Evolutionary conservation across 768 basidiomycete genomes (phyloP), one percentile per base, ranked within the genome.

Genomic region (Mycena rebaudengoi): DNA sequence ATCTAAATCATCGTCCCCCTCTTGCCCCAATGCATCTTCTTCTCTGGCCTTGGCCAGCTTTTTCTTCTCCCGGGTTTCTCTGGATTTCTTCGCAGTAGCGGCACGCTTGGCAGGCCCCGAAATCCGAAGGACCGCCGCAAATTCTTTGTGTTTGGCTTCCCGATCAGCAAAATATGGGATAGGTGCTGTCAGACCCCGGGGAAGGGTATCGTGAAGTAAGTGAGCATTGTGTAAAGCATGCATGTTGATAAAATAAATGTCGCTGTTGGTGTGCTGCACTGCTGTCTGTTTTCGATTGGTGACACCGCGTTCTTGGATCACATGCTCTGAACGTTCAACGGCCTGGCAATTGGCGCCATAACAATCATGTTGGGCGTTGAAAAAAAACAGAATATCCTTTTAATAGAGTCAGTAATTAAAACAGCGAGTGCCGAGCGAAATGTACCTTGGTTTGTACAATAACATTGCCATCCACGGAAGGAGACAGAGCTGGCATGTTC

Each of bases 291-390:
- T 41, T 18, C 7, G 23, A 5, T 30, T 16, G 2, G 52, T 54
- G 23, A 21, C 10, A 8, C 13, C 26, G 3, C 39, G 52, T 16
- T 54, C 52, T 30, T 54, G 52, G 20, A 54, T 23, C 7, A 54
- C n/a, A 3, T 18, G 21, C 30, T 54, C 52, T 21, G 7, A 11
- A 2, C 51, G 33, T 16, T 21, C 20, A 21, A 53, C 51, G 18
- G 7, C 13, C 6, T 10, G 25, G 41, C 52, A 54, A 40, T 54
- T 41, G 7, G 18, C 1, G 1, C 37, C 40, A 30, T 29, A 29
- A 30, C 52, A 54, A 30, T 54, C 39, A n/a, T 54, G 52, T 30
- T 54, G 52, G 7, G 52, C 52, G 14, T 54, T 54, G 52, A 41
- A 54, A 28, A 26, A 1, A 20, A 54, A 54, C 5, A 54, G 52